Evolutionary conservation across 768 basidiomycete species (phyloP).

Genomic region (Tulasnella sp.): DNA sequence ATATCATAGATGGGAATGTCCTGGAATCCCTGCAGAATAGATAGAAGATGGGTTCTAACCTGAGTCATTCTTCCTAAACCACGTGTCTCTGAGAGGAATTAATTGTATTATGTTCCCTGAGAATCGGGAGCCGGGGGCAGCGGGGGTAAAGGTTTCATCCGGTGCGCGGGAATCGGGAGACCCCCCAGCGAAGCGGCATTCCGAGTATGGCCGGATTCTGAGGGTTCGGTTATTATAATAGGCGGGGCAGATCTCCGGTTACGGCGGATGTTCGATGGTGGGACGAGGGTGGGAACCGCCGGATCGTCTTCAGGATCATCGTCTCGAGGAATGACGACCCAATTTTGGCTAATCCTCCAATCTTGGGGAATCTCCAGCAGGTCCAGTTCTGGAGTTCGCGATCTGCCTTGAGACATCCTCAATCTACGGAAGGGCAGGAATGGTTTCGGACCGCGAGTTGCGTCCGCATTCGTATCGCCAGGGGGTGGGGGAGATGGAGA

Average conservation of each 20-base stretch:
- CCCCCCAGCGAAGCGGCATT: neutral
- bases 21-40: neutral
- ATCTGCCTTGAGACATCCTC: neutral
- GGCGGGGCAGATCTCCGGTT: neutral
- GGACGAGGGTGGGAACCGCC: neutral
- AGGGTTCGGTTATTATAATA: neutral
- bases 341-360: neutral
- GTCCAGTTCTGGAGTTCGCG: neutral
- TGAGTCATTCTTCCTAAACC: no score
- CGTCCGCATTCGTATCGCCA: neutral
- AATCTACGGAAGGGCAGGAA: neutral
- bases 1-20: neutral
- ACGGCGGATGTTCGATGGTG: neutral
- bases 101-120: neutral
- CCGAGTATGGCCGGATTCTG: neutral
- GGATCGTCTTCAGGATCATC: neutral
- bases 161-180: neutral
- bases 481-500: neutral
- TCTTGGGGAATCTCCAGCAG: neutral
- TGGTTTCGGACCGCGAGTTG: neutral
- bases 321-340: neutral
- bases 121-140: neutral
- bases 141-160: neutral
- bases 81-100: neutral
- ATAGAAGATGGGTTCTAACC: neutral